Evolutionary conservation across 768 basidiomycete genomes (phyloP), one percentile per base, ranked within the genome.

Genomic region (Rubroboletus satanas): DNA sequence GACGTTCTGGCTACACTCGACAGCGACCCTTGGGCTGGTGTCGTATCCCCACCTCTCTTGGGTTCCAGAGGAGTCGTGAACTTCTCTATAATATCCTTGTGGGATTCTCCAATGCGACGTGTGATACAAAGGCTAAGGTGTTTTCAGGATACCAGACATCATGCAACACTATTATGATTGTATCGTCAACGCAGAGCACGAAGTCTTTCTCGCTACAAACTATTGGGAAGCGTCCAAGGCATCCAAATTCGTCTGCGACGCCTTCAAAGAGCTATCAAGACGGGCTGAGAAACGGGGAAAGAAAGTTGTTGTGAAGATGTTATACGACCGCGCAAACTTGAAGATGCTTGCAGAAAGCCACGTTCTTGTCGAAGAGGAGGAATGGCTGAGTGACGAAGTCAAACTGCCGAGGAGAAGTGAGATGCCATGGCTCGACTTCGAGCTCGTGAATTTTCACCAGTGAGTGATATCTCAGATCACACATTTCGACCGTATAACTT

Each of bases 161-260:
- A 85, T 87, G 77, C 76, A 79, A 49, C 87, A 88, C 62, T 84
- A 86, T 70, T 75, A 78, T 18, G 79, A 83, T 45, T 74, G 81
- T 45, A 85, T 88, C 49, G 76, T 83, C 23, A 72, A 75, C 31
- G 85, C 86, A 9, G 71, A 85, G 61, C 73, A 79, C 37, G 86
- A 88, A 70, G 77, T 88, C 15, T 75, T 88, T 58, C 72, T 88
- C 14, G 84, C 83, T 2, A 88, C 87, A 5, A 88, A 87, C 66
- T 83, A 82, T 59, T 79, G 77, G 75, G 74, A 83, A 64, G 68
- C 76, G 44, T 77, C 81, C 7, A 75, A 79, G 56, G 77, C 79
- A 2, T 79, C 82, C 12, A 75, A 66, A 37, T 75, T 75, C 42
- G 74, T 87, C 57, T 73, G 78, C 4, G 71, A 77, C n/a, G 81